A percentile compares a stretch with the other conserved stretches of the same genome.
These are phyloP conservation scores for Lipomyces kockii DNA, from an alignment of 805 yeast species.

Conservation along the genomic window DNA sequence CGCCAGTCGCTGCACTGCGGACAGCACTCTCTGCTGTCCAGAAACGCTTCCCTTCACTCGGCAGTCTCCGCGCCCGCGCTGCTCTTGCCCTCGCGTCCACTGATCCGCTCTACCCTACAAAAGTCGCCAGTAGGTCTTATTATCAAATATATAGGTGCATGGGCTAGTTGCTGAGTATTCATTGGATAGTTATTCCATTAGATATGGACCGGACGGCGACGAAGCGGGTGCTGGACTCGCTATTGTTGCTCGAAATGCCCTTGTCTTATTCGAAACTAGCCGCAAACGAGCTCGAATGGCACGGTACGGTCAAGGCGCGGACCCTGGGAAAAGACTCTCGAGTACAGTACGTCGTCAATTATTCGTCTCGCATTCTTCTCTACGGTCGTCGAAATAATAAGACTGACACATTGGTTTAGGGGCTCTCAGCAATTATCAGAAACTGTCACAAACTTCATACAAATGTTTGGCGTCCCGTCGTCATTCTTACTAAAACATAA, in stretches of 20 bases:
- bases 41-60: slow-evolving; percentile 23
- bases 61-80: slow-evolving; percentile 27
- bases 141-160: neutral
- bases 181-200: slow-evolving; percentile 21
- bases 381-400: neutral
- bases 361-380: neutral
- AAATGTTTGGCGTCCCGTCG: slow-evolving; percentile 26
- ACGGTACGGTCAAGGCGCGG: slow-evolving; percentile 9
- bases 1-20: slow-evolving; percentile 11
- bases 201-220: slow-evolving; percentile 17
- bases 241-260: slow-evolving; percentile 25
- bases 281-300: slow-evolving; percentile 26
- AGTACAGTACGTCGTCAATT: slow-evolving; percentile 15
- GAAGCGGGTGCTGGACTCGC: slow-evolving; percentile 25
- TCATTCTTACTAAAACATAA: slow-evolving; percentile 25
- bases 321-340: slow-evolving; percentile 25
- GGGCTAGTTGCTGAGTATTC: neutral
- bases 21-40: slow-evolving; percentile 27
- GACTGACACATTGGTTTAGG: slow-evolving; percentile 14
- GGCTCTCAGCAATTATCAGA: slow-evolving; percentile 9
- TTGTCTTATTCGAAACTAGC: slow-evolving; percentile 20
- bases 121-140: slow-evolving; percentile 17
- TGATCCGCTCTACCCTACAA: slow-evolving; percentile 20
- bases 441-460: slow-evolving; percentile 26
- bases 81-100: slow-evolving; percentile 24